phyloP scores from a whole-genome alignment of 192 early-diverging fungal genomes.

The Coemansia sp. region DNA sequence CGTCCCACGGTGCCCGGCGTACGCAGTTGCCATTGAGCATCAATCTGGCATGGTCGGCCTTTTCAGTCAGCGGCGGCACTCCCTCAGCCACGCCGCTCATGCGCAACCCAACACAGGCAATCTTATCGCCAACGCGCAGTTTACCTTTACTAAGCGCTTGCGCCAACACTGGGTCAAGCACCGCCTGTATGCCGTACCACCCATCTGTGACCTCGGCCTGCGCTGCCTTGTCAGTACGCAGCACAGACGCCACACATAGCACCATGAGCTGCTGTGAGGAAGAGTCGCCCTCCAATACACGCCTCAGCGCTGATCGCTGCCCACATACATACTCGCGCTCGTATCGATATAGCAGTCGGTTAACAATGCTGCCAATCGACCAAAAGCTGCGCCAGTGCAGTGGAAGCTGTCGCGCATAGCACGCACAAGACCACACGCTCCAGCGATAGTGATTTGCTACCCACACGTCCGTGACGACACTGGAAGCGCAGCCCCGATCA shows the following conservation, averaged over 20 bases:
- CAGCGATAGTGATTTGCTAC: constrained; percentile 47
- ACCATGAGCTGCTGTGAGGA: constrained; percentile 39
- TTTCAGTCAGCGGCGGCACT: constrained; percentile 19
- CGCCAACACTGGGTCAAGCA: constrained; percentile 21
- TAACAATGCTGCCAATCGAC: constrained; percentile 15
- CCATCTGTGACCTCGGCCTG: constrained; percentile 41
- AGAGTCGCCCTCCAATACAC: constrained; percentile 32
- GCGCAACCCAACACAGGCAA: constrained; percentile 29
- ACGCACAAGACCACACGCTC: constrained; percentile 33
- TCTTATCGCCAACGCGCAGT: constrained; percentile 40
- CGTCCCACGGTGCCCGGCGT: constrained; percentile 37
- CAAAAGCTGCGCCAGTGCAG: constrained; percentile 28
- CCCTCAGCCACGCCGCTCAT: constrained; percentile 23
- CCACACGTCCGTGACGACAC: constrained; percentile 17
- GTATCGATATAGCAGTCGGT: constrained; percentile 24
- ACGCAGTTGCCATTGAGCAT: constrained; percentile 31
- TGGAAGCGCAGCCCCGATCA: constrained; percentile 21
- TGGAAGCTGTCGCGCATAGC: constrained; percentile 41
- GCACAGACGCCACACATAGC: constrained; percentile 28
- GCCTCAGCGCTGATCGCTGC: constrained; percentile 33
- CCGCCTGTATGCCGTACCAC: constrained; percentile 34
- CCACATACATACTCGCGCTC: constrained; percentile 36
- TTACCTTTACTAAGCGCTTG: constrained; percentile 15
- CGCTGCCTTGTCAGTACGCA: neutral
- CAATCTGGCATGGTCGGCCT: constrained; percentile 14